Evolutionary conservation across 306 rosid genomes (phyloP).

Genomic region (Sechiopsis laciniata): DNA sequence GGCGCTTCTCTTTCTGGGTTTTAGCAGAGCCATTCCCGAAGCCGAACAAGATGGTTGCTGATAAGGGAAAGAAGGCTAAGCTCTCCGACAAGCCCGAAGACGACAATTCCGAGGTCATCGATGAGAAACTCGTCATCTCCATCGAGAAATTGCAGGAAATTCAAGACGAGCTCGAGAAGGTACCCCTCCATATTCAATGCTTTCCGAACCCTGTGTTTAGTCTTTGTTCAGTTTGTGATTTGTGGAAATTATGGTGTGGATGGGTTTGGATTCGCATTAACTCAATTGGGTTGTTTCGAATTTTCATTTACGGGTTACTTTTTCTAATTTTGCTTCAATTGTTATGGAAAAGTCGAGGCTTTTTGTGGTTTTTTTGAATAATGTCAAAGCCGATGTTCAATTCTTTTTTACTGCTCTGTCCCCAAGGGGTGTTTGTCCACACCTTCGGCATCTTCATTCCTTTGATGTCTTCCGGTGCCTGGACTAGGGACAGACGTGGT

Average conservation of each 20-base stretch:
- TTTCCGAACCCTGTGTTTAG: not conserved
- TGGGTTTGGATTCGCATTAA: not conserved
- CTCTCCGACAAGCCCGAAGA: conserved; percentile 39
- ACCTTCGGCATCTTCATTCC: too few species aligned
- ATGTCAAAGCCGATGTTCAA: not conserved
- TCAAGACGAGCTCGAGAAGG: conserved; percentile 93
- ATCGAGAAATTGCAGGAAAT: conserved; percentile 83
- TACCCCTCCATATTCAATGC: conserved; percentile 5
- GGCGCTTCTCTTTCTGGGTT: conserved; percentile 19
- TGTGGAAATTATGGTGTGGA: not conserved
- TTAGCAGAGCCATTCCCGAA: not conserved
- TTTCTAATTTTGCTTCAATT: not conserved
- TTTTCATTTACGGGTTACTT: not conserved
- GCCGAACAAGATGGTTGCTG: conserved; percentile 44
- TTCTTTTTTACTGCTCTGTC: not conserved
- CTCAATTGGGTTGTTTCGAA: not conserved
- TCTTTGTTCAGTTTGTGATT: not conserved
- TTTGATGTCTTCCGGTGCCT: too few species aligned
- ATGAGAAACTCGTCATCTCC: conserved; percentile 65
- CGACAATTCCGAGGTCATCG: conserved; percentile 45
- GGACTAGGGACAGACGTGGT: too few species aligned
- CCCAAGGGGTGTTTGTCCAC: too few species aligned
- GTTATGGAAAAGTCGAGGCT: not conserved
- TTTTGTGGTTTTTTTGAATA: not conserved
- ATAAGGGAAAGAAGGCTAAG: conserved; percentile 64